Base-by-base conservation (phyloP, 1,284 basidiomycete genomes). In the Phellopilus nigrolimitatus region DNA sequence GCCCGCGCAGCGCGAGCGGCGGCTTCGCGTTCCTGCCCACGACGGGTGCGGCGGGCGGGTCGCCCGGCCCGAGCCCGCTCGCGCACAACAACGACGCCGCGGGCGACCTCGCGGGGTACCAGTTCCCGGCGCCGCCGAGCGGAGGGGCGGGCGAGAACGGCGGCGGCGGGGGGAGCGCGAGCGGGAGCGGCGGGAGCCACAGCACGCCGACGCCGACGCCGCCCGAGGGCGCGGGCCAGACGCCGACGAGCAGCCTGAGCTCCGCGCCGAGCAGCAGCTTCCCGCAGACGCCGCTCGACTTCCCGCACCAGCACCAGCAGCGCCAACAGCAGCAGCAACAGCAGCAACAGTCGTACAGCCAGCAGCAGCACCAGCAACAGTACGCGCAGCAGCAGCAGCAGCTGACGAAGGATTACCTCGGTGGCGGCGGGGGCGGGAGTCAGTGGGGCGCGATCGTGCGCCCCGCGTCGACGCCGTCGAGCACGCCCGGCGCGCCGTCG, bases 401-500 rank as follows among this genome's bases (percentile, higher is more conserved):
- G 4, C 21, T 40, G 10, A 24, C 24, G 25, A 41, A 40, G 27
- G 42, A 47, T 5, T 47, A 45, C 25, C 21, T 47, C 19, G 36
- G 22, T 12, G 28, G 21, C 8, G 12, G 17, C 21, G 19, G 21
- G 12, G 31, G 45, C 31, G 47, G 41, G 8, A 47, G 38, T 6
- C 40, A 44, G 5, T 54, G 46, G 52, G 22, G 17, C 8, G 22
- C 36, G 10, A 48, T 45, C 9, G 33, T 10, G 15, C 45, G 44
- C 2, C 30, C 44, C 4, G 40, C 52, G 17, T 33, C 33, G 19
- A 41, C 47, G 2, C 39, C 39, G 5, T 45, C 42, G n/a, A n/a
- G n/a, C n/a, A n/a, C n/a, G 8, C 31, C 47, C 4, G 40, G 24
- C 7, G 34, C 42, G 10, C 30, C 39, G 30, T n/a, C 70, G 80